Evolutionary conservation across 495 filamentous ascomycete genomes (phyloP).

Genomic region (Penicillium turbatum): DNA sequence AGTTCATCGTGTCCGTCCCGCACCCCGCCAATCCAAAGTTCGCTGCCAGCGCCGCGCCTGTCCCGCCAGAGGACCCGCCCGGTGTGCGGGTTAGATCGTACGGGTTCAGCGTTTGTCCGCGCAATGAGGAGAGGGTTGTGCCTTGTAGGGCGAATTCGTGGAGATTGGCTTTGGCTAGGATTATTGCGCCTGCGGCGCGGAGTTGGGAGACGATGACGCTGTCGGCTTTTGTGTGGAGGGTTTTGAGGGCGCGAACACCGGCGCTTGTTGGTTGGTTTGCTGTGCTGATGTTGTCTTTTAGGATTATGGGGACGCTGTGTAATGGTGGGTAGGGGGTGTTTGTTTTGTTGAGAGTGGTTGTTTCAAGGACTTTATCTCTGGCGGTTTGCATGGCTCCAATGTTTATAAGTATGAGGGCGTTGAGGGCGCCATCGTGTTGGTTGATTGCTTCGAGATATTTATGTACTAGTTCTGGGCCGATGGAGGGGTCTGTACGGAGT

Average conservation of each 20-base stretch:
- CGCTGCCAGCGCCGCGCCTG: constrained; percentile 56
- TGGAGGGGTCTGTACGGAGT: constrained; percentile 44
- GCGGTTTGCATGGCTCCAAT: constrained; percentile 50
- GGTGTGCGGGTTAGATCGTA: constrained; percentile 59
- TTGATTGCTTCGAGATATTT: constrained; percentile 54
- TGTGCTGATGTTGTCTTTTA: constrained; percentile 63
- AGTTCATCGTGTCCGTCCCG: constrained; percentile 64
- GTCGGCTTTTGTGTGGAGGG: constrained; percentile 35
- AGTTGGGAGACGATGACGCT: constrained; percentile 46
- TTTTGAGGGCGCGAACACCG: constrained; percentile 43
- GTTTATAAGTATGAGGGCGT: constrained; percentile 50
- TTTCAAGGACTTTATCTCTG: constrained; percentile 39
- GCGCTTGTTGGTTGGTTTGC: constrained; percentile 52
- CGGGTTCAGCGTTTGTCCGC: constrained; percentile 60
- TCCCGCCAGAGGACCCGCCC: constrained; percentile 61
- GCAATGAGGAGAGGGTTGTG: constrained; percentile 53
- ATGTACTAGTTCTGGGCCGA: constrained; percentile 50
- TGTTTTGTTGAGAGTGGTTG: constrained; percentile 33
- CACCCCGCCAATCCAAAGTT: constrained; percentile 54
- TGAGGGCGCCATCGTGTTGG: constrained; percentile 51
- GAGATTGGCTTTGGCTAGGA: constrained; percentile 62
- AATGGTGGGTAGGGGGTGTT: constrained; percentile 10
- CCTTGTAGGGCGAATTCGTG: constrained; percentile 65
- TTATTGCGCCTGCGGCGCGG: constrained; percentile 54
- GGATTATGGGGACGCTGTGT: constrained; percentile 54